phyloP scores from a whole-genome alignment of 805 yeast species.

The Suhomyces tanzawaensis region DNA sequence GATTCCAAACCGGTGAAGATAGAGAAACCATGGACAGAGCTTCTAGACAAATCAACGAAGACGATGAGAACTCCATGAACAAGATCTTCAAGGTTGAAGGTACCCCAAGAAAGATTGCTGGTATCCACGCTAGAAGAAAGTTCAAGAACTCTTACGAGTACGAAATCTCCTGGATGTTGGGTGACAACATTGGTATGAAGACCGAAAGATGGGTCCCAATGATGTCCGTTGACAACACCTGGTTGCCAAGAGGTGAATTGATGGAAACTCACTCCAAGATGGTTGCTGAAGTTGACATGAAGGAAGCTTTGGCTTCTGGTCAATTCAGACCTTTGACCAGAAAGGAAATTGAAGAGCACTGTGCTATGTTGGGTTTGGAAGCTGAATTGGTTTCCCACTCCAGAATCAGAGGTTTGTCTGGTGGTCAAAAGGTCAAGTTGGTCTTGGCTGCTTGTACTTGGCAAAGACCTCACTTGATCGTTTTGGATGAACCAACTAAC shows the following conservation, averaged over 20 bases:
- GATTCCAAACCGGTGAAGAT: constrained; percentile 99
- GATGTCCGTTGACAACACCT: constrained; percentile 99
- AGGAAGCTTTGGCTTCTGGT: constrained; percentile 99
- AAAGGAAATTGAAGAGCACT: constrained; percentile 99
- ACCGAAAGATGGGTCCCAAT: constrained; percentile 99
- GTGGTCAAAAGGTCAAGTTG: constrained; percentile 99
- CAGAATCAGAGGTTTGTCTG: constrained; percentile 99
- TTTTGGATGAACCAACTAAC: constrained; percentile 99
- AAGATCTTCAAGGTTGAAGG: constrained; percentile 99
- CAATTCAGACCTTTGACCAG: constrained; percentile 99
- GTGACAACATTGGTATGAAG: constrained; percentile 99
- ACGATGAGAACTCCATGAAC: constrained; percentile 98
- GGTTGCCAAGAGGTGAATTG: constrained; percentile 99
- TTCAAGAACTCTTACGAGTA: constrained; percentile 99
- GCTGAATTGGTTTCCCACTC: constrained; percentile 99
- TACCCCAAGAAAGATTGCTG: constrained; percentile 95
- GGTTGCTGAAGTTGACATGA: constrained; percentile 99
- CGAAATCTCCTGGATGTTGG: constrained; percentile 95
- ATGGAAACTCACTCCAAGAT: constrained; percentile 95
- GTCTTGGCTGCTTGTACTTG: constrained; percentile 99
- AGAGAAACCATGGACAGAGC: constrained; percentile 99
- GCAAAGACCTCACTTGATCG: constrained; percentile 99
- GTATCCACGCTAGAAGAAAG: constrained; percentile 95
- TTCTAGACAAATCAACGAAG: constrained; percentile 95
- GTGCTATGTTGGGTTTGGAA: constrained; percentile 97